These are phyloP conservation scores for Colletotrichum sp. DNA, from an alignment of 2,329 filamentous ascomycete species.

Conservation along the genomic window DNA sequence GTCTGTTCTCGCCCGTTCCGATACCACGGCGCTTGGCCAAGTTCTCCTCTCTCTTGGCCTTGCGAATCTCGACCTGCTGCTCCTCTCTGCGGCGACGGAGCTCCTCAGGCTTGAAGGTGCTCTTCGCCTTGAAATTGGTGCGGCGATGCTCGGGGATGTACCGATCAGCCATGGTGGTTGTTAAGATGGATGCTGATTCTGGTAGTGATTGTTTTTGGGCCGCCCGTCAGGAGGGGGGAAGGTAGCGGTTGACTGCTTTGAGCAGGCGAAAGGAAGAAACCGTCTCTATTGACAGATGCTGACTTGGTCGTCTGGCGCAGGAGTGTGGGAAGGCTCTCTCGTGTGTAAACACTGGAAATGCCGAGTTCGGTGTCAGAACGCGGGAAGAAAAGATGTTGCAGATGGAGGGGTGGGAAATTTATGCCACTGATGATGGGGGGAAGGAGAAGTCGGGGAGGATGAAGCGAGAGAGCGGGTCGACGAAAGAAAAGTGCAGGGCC, in stretches of 20 bases:
- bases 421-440: constrained; percentile 15
- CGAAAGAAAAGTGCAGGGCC: constrained; percentile 20
- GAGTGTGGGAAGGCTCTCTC: not conserved
- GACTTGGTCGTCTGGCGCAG: not conserved
- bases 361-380: constrained; percentile 2
- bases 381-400: constrained; percentile 14
- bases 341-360: not conserved
- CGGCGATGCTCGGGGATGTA: constrained; percentile 99
- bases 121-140: constrained; percentile 99
- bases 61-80: constrained; percentile 98
- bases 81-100: constrained; percentile 97
- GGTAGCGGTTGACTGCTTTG: not conserved
- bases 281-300: not conserved
- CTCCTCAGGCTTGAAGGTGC: constrained; percentile 98
- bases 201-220: not conserved
- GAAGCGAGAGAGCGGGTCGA: constrained; percentile 20
- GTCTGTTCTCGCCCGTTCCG: constrained; percentile 78
- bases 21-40: constrained; percentile 98
- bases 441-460: constrained; percentile 10
- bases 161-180: constrained; percentile 87
- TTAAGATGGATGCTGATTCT: not conserved
- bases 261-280: not conserved
- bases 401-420: constrained; percentile 18
- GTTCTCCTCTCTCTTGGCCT: constrained; percentile 98
- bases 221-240: constrained; percentile 2